Evolutionary conservation across 2,329 filamentous ascomycete genomes (phyloP).

Genomic region (Dichotomopilus funicola): DNA sequence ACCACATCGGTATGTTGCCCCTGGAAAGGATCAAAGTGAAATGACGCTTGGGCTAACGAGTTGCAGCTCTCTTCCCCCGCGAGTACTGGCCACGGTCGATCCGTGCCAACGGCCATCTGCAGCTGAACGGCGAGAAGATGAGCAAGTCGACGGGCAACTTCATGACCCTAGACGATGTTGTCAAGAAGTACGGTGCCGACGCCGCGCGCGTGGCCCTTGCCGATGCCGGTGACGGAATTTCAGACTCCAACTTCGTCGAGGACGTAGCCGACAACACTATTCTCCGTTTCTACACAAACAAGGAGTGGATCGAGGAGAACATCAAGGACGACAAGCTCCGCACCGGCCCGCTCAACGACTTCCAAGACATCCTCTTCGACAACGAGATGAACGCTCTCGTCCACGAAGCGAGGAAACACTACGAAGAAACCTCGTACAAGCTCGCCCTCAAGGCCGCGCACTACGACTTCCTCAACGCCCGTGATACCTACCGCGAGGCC

Average conservation of each 20-base stretch:
- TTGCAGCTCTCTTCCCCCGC: constrained; percentile 63
- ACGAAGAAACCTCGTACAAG: constrained; percentile 75
- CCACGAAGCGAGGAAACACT: constrained; percentile 71
- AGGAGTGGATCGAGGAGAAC: constrained; percentile 89
- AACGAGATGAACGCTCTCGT: constrained; percentile 87
- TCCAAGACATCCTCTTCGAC: constrained; percentile 84
- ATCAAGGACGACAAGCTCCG: constrained; percentile 66
- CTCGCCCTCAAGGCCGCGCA: constrained; percentile 78
- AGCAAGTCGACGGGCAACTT: constrained; percentile 97
- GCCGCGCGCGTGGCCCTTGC: constrained; percentile 83
- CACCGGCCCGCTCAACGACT: constrained; percentile 64
- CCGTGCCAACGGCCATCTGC: constrained; percentile 84
- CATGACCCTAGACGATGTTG: constrained; percentile 78
- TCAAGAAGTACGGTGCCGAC: constrained; percentile 90
- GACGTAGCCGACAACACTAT: constrained; percentile 88
- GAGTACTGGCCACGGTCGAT: constrained; percentile 85
- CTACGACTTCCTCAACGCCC: constrained; percentile 84
- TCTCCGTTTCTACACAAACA: constrained; percentile 67
- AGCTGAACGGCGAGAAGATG: constrained; percentile 98
- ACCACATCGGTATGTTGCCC: constrained; percentile 58
- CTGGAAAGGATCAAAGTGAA: no score
- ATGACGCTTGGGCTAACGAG: neutral
- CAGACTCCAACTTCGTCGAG: constrained; percentile 97
- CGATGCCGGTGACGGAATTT: constrained; percentile 88
- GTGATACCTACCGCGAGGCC: constrained; percentile 77